Conservation (phyloP, 805 yeast genomes). For the Kuraishia piskuri region DNA sequence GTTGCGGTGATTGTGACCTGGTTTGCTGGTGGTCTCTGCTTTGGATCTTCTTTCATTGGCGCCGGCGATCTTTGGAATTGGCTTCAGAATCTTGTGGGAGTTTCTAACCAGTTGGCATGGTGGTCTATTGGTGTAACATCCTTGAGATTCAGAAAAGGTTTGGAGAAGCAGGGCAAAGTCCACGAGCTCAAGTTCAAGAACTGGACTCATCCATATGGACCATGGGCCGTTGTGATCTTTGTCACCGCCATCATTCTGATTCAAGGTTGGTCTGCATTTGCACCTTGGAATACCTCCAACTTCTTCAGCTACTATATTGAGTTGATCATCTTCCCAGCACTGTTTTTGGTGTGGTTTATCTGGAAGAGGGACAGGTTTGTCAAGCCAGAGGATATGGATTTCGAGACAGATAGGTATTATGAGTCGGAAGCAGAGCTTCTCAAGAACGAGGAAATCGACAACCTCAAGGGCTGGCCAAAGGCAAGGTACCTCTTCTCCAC, state of each 20-base stretch:
- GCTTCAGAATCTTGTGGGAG: slow-evolving; percentile 45
- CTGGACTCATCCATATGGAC: slow-evolving; percentile 48
- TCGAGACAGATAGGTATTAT: slow-evolving; percentile 39
- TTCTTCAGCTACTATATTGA: slow-evolving; percentile 59
- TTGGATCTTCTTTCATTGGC: slow-evolving; percentile 49
- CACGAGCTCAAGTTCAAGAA: slow-evolving; percentile 25
- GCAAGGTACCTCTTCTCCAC: slow-evolving; percentile 18
- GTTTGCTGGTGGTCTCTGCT: slow-evolving; percentile 48
- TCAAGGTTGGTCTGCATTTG: slow-evolving; percentile 33
- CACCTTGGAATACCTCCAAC: slow-evolving; percentile 32
- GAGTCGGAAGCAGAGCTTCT: slow-evolving; percentile 40
- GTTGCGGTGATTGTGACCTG: slow-evolving; percentile 43
- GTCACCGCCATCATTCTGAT: slow-evolving; percentile 33
- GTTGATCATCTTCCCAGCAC: slow-evolving; percentile 43
- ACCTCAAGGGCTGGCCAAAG: slow-evolving; percentile 35
- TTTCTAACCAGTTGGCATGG: slow-evolving; percentile 53
- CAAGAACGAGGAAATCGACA: slow-evolving; percentile 27
- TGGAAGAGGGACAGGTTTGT: slow-evolving; percentile 47
- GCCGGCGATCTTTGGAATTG: slow-evolving; percentile 46
- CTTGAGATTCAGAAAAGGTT: slow-evolving; percentile 50
- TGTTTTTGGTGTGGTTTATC: slow-evolving; percentile 41
- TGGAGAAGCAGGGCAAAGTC: slow-evolving; percentile 44
- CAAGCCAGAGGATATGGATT: slow-evolving; percentile 24
- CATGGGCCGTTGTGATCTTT: slow-evolving; percentile 28
- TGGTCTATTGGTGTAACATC: slow-evolving; percentile 46